Evolutionary conservation across 1,284 basidiomycete species (phyloP).

Genomic region (Ustilago curta): DNA sequence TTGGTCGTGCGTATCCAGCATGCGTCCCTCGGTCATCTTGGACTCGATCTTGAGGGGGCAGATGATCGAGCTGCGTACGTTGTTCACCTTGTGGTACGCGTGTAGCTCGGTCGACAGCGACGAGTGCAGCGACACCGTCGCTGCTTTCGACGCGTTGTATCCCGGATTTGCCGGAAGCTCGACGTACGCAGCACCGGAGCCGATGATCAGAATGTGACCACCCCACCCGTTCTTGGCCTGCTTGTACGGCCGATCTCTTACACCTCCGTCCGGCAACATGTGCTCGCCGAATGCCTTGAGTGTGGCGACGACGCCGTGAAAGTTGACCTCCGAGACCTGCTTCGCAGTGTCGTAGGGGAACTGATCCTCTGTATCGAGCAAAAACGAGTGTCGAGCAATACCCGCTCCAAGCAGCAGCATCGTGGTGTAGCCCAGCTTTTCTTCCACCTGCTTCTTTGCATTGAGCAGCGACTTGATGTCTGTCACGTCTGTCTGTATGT

Average conservation of each 20-base stretch:
- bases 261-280: slow-evolving; percentile 51
- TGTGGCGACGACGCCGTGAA: slow-evolving; percentile 46
- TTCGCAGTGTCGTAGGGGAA: slow-evolving; percentile 42
- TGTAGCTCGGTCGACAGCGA: slow-evolving; percentile 50
- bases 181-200: slow-evolving; percentile 49
- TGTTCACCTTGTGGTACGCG: slow-evolving; percentile 53
- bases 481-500: slow-evolving; percentile 54
- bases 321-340: slow-evolving; percentile 53
- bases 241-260: slow-evolving; percentile 38
- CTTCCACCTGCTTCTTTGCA: slow-evolving; percentile 40
- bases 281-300: slow-evolving; percentile 60
- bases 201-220: slow-evolving; percentile 59
- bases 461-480: slow-evolving; percentile 48
- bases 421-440: slow-evolving; percentile 49
- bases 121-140: slow-evolving; percentile 46
- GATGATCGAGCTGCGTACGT: slow-evolving; percentile 50
- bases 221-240: slow-evolving; percentile 53
- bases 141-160: slow-evolving; percentile 58
- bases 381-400: slow-evolving; percentile 48
- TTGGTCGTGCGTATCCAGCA: slow-evolving; percentile 53
- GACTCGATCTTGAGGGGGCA: slow-evolving; percentile 59
- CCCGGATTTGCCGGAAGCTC: slow-evolving; percentile 52
- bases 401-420: slow-evolving; percentile 57
- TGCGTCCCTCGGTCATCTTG: slow-evolving; percentile 57
- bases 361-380: slow-evolving; percentile 53